A percentile compares a stretch with the other conserved stretches of the same genome.
These are phyloP conservation scores for Aspergillus neotritici DNA, from an alignment of 2,329 filamentous ascomycete genomes.

Conservation along the genomic window DNA sequence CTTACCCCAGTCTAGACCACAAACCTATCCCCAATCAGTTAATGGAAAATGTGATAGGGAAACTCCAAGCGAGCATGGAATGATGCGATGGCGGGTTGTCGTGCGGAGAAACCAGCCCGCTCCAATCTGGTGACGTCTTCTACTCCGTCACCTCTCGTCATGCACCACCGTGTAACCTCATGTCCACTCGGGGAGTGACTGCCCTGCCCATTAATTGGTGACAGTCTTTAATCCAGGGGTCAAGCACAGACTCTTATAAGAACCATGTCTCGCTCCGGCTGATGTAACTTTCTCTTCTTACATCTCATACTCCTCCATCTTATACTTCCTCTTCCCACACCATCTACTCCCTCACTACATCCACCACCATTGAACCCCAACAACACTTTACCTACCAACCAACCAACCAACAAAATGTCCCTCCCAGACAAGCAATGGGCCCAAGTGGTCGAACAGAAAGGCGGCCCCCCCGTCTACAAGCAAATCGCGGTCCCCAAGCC, in stretches of 20 bases:
- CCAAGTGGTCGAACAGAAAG: slow-evolving; percentile 78
- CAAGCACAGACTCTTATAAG: too few species aligned
- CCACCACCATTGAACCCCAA: too few species aligned
- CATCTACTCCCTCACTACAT: not conserved
- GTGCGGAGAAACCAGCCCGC: not conserved
- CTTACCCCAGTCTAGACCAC: too few species aligned
- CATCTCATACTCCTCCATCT: not conserved
- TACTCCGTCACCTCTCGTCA: slow-evolving; percentile 7
- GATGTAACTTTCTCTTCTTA: not conserved
- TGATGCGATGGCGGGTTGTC: too few species aligned
- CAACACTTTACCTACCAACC: not conserved
- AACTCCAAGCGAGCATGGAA: not conserved
- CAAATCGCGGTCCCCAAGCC: slow-evolving; percentile 73
- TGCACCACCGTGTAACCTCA: not conserved
- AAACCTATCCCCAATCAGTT: too few species aligned
- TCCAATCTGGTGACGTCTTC: slow-evolving; percentile 15
- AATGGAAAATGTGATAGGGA: not conserved
- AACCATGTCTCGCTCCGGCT: too few species aligned
- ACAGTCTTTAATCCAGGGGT: too few species aligned
- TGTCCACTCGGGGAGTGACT: too few species aligned
- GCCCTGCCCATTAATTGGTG: too few species aligned
- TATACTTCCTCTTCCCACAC: not conserved
- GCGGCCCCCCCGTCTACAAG: slow-evolving; percentile 55
- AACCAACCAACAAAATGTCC: slow-evolving; percentile 21
- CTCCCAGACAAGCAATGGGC: slow-evolving; percentile 87